Base-by-base conservation (phyloP, 148 eudicot genomes). In the Nyssa sinensis region DNA sequence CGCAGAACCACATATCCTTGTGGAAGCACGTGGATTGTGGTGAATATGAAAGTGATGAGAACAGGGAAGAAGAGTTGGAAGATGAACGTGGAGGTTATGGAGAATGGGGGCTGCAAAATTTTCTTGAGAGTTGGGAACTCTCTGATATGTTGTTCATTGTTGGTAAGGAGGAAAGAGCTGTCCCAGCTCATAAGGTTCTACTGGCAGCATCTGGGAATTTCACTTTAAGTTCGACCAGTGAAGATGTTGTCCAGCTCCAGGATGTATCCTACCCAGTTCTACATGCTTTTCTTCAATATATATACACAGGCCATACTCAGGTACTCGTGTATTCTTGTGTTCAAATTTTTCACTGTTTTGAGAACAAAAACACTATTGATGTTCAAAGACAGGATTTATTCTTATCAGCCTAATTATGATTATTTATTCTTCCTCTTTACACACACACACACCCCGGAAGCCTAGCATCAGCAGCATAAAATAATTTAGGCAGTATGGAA, bases 91-190 rank as follows among this genome's bases (percentile, higher is more conserved):
- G 79, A 61, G 86, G 75, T 64, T 82, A 85, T 71, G 93, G 81
- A 28, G 83, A 74, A 35, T 87, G 92, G 93, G 93, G 97, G 34
- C 83, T 90, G 60, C 87, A 66, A n/a, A 86, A 81, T 80, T 94
- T 94, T 82, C 92, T 94, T 14, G 98, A 88, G 86, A 90, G 82
- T 51, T 94, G 98, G 98, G 98, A 91, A 64, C 77, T 94, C 33
- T 88, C 98, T 2, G 97, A 94, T 81, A 71, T 90, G 77, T 76
- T 90, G 44, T 91, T 94, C 69, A 19, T 94, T 35, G 93, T 92
- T n/a, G 97, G 97, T 5, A 34, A 76, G 55, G 97, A 94, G 74
- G 89, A 82, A 81, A 90, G 72, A 67, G 84, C 88, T 33, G 89
- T 94, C 71, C 98, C 97, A 16, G 97, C 92, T 69, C 98, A 94